Percentiles rank a stretch among this genome's conserved stretches.
These are phyloP conservation scores for Capsella bursapastoris DNA, from an alignment of 345 rosid species.

Conservation along the genomic window DNA sequence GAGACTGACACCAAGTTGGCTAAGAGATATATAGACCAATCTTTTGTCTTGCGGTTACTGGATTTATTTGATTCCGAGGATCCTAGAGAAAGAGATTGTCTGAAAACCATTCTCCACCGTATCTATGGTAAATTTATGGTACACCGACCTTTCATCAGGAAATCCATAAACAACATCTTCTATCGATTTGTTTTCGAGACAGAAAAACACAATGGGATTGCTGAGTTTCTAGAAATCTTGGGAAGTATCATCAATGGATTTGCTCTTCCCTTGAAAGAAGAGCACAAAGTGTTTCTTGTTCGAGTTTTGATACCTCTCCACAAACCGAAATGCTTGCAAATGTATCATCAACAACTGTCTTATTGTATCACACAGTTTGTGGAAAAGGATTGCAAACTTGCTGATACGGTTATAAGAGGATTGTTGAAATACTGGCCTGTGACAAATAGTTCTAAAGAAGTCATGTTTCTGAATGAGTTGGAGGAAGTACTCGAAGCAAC, in stretches of 20 bases:
- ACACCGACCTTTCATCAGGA: constrained; percentile 73
- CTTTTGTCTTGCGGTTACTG: constrained; percentile 60
- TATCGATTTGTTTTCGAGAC: constrained; percentile 67
- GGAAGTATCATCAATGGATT: constrained; percentile 81
- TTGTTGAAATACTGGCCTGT: constrained; percentile 72
- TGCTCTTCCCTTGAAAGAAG: constrained; percentile 77
- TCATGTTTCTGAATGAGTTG: constrained; percentile 70
- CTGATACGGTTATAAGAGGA: constrained; percentile 67
- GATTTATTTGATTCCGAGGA: constrained; percentile 74
- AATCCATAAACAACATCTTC: constrained; percentile 70
- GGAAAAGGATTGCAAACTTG: constrained; percentile 75
- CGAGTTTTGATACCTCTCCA: constrained; percentile 73
- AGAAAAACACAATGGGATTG: constrained; percentile 76
- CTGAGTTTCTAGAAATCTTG: constrained; percentile 72
- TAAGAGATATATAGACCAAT: constrained; percentile 69
- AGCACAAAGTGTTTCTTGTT: constrained; percentile 71
- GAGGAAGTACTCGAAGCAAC: constrained; percentile 81
- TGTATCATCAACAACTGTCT: constrained; percentile 75
- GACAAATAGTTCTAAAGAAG: constrained; percentile 74
- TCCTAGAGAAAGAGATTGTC: constrained; percentile 74
- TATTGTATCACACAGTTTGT: constrained; percentile 72
- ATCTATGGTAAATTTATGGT: constrained; percentile 80
- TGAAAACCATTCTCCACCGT: constrained; percentile 73
- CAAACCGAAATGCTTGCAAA: constrained; percentile 68
- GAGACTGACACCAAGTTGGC: constrained; percentile 79